Base-by-base conservation (phyloP, 2,329 filamentous ascomycete genomes). In the Neonectria punicea region DNA sequence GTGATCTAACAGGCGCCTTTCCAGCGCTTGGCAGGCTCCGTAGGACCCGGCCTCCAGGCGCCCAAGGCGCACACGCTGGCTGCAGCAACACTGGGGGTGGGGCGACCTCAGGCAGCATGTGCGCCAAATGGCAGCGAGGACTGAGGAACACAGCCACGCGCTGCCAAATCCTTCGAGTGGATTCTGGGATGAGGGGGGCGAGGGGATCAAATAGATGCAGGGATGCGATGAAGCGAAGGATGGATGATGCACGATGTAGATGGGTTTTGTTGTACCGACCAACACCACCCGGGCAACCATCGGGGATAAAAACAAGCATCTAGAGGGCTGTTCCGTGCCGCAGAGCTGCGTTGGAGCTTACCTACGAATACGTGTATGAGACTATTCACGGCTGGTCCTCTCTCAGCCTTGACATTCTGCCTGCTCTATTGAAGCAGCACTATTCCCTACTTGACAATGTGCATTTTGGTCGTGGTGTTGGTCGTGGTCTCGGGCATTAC, bases 401-500 rank as follows among this genome's bases (percentile, higher is more conserved):
- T n/a, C 28, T 18, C 25, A 11, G 16, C n/a, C 47, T 32, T n/a
- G 8, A 50, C 11, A 47, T 47, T 13, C 46, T 50, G 46, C 46
- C n/a, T 41, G n/a, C 36, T 41, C 36, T n/a, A 16, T 25, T 25
- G n/a, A n/a, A n/a, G n/a, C n/a, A 25, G 25, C 30, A 30, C 30
- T 30, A 30, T 30, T 30, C 30, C 10, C 25, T 25, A 25, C 25
- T 6, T 25, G 25, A 25, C 25, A 25, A 25, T 25, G 25, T 25
- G 25, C 25, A 25, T 6, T 1, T 5, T 25, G 25, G 5, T 25
- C 5, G 25, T 25, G 25, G 25, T 6, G 25, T 25, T 25, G 25
- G 25, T 25, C 25, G 25, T 25, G 46, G 56, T 43, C 39, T 50
- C 61, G 61, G 61, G 14, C 36, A 56, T 56, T 64, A 53, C 61